A percentile compares a stretch with the other conserved stretches of the same genome.
phyloP scores from a whole-genome alignment of 192 early-diverging fungal species.

The Podila epigama region DNA sequence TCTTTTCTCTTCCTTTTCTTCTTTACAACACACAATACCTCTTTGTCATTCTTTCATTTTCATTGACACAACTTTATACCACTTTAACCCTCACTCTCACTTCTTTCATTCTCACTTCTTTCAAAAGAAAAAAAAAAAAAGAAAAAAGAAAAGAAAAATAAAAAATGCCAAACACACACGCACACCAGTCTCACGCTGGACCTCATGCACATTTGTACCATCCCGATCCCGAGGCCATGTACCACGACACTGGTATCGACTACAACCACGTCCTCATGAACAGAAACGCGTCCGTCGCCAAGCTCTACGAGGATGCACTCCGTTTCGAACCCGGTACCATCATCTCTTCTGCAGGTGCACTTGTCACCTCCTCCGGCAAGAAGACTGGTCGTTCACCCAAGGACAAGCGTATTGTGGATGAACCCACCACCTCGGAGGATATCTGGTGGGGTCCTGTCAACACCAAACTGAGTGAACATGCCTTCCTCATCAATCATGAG shows the following conservation, averaged over 20 bases:
- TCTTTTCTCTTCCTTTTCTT: neutral
- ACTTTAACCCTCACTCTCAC: too few species aligned
- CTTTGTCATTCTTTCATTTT: neutral
- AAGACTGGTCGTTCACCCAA: constrained; percentile 93
- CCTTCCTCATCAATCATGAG: constrained; percentile 94
- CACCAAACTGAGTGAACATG: constrained; percentile 78
- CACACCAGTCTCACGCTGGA: constrained; percentile 9
- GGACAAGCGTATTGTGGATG: constrained; percentile 98
- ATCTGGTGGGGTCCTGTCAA: constrained; percentile 99
- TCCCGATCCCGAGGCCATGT: constrained; percentile 28
- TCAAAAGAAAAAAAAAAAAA: neutral
- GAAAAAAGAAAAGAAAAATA: neutral
- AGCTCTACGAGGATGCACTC: constrained; percentile 93
- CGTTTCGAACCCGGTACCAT: constrained; percentile 82
- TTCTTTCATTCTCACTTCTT: too few species aligned
- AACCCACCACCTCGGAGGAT: constrained; percentile 77
- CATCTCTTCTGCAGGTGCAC: constrained; percentile 88
- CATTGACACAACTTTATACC: neutral
- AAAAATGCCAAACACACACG: neutral
- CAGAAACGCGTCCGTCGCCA: constrained; percentile 82
- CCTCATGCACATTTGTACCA: constrained; percentile 8
- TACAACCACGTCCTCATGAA: constrained; percentile 81
- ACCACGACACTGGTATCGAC: constrained; percentile 62
- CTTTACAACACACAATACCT: neutral
- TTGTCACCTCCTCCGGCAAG: constrained; percentile 86